These are phyloP conservation scores for Fusarium hostae DNA, from an alignment of 2,329 filamentous ascomycete species.

Conservation along the genomic window DNA sequence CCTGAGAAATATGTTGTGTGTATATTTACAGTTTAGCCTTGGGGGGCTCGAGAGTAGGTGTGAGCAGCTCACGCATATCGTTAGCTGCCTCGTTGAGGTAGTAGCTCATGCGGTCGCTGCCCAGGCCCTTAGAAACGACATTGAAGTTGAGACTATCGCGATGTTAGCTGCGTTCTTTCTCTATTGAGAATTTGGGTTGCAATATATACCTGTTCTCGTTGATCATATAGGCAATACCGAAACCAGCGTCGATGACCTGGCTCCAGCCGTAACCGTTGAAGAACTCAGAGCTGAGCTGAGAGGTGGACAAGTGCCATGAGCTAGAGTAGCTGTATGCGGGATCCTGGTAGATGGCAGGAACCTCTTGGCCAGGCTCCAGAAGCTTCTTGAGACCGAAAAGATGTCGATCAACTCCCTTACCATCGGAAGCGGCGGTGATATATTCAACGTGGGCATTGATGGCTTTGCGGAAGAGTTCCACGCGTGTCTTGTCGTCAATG, in stretches of 20 bases:
- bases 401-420: constrained; percentile 94
- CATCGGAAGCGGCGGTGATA: constrained; percentile 88
- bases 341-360: constrained; percentile 87
- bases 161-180: constrained; percentile 15
- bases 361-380: constrained; percentile 79
- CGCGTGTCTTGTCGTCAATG: constrained; percentile 71
- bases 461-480: constrained; percentile 83
- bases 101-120: constrained; percentile 92
- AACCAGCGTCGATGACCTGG: constrained; percentile 95
- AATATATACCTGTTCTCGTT: constrained; percentile 87
- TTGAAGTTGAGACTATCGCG: constrained; percentile 89
- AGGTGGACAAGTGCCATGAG: constrained; percentile 90
- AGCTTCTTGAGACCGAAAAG: constrained; percentile 97
- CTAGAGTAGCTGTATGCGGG: constrained; percentile 84
- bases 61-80: constrained; percentile 87
- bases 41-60: constrained; percentile 79
- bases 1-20: background rate
- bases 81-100: constrained; percentile 93
- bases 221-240: constrained; percentile 99
- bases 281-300: constrained; percentile 93
- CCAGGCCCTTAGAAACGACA: constrained; percentile 91
- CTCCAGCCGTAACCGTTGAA: constrained; percentile 99
- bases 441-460: constrained; percentile 87
- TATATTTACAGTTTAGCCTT: constrained; percentile 84
- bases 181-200: background rate